A percentile compares a stretch with the other conserved stretches of the same genome.
Conservation (phyloP, 106 monocot species). For the Acorus gramineus region DNA sequence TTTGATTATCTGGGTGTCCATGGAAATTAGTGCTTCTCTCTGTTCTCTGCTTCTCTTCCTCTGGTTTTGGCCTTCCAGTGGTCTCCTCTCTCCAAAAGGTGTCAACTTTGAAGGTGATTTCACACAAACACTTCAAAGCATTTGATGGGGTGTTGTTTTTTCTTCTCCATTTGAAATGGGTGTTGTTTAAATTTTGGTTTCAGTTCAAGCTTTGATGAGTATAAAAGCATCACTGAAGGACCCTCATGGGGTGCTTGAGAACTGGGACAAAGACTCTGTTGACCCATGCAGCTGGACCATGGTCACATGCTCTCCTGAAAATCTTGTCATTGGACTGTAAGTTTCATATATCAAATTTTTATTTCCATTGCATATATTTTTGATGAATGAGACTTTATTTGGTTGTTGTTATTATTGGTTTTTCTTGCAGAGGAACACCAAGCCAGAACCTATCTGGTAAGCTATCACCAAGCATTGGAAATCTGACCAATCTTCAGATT, state of each 20-base stretch:
- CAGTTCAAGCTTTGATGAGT: conserved; percentile 77
- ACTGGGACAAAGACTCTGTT: conserved; percentile 79
- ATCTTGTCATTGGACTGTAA: conserved; percentile 57
- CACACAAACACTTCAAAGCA: no score
- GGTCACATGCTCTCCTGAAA: conserved; percentile 68
- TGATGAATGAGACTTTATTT: no score
- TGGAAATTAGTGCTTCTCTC: background rate
- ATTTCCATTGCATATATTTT: no score
- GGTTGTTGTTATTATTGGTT: background rate
- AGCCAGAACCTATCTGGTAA: conserved; percentile 69
- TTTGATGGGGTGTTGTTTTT: background rate
- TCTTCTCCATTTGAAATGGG: background rate
- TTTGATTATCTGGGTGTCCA: conserved; percentile 15
- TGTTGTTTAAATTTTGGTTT: background rate
- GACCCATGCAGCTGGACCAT: conserved; percentile 93
- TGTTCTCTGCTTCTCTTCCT: conserved; percentile 25
- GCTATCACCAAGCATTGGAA: conserved; percentile 61
- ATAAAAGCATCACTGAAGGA: conserved; percentile 54
- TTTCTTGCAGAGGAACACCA: conserved; percentile 40
- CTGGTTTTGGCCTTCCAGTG: conserved; percentile 22
- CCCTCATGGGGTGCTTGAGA: conserved; percentile 53
- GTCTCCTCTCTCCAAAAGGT: conserved; percentile 67
- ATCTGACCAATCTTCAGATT: conserved; percentile 65
- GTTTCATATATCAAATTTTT: background rate
- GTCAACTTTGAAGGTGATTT: conserved; percentile 74